A percentile compares a stretch with the other conserved stretches of the same genome.
phyloP scores from a whole-genome alignment of 768 basidiomycete genomes.

The Phylloporus arenicola region DNA sequence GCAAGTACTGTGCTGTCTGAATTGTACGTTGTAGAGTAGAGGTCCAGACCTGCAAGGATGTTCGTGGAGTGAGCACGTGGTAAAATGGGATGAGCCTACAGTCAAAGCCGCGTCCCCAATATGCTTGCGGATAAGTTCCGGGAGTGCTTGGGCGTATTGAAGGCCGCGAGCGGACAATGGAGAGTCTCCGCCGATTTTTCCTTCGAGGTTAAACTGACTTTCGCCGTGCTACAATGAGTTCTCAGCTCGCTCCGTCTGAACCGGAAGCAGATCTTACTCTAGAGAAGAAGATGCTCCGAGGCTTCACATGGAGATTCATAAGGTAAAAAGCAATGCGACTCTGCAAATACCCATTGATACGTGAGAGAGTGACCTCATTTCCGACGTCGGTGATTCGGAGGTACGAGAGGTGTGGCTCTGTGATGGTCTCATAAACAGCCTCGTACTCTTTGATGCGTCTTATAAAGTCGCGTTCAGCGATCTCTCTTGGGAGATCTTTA shows the following conservation, averaged over 20 bases:
- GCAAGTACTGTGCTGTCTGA: slow-evolving; percentile 78
- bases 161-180: slow-evolving; percentile 77
- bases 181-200: slow-evolving; percentile 98
- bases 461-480: slow-evolving; percentile 85
- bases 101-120: slow-evolving; percentile 86
- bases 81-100: slow-evolving; percentile 37
- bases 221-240: slow-evolving; percentile 76
- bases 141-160: slow-evolving; percentile 81
- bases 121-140: slow-evolving; percentile 82
- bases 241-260: slow-evolving; percentile 5
- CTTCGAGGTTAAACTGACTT: slow-evolving; percentile 93
- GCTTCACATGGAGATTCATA: slow-evolving; percentile 97
- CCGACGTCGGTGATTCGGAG: slow-evolving; percentile 93
- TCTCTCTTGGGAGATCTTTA: slow-evolving; percentile 77
- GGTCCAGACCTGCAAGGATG: slow-evolving; percentile 81
- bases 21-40: slow-evolving; percentile 93
- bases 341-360: slow-evolving; percentile 92
- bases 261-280: slow-evolving; percentile 51
- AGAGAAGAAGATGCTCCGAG: slow-evolving; percentile 93
- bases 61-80: background rate
- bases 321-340: slow-evolving; percentile 97
- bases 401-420: slow-evolving; percentile 86
- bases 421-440: slow-evolving; percentile 90
- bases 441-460: slow-evolving; percentile 92
- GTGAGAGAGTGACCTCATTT: slow-evolving; percentile 74